Base-by-base conservation (phyloP, 106 monocot genomes). In the Gastrodia elata region DNA sequence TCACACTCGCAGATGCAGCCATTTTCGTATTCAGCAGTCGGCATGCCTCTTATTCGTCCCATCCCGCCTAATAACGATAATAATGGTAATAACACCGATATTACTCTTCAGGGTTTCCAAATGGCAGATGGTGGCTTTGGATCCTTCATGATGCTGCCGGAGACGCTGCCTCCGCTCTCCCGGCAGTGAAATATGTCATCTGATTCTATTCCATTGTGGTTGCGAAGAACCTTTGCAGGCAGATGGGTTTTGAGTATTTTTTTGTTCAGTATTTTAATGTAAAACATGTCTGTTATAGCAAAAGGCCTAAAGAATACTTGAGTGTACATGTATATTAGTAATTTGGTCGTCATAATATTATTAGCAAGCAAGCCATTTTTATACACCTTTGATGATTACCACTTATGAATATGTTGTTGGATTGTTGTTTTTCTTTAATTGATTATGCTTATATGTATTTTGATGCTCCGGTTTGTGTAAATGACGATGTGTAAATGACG, bases 91-190 rank as follows among this genome's bases (percentile, higher is more conserved):
- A n/a, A n/a, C n/a, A n/a, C n/a, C n/a, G n/a, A n/a, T n/a, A n/a
- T n/a, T n/a, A 64, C 75, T 37, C 74, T 68, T 65, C 82, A n/a
- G 34, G 69, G 69, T 40, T 64, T 69, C 27, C 69, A 24, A 28
- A 55, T 26, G 18, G 27, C 77, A 1, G 85, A 82, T 1, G 71
- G 52, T 32, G 76, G n/a, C n/a, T n/a, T 43, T 25, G 39, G 64
- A 40, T 56, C 72, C 18, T 81, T 79, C 20, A 27, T 72, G 0
- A 58, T 79, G n/a, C 39, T 72, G 0, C 18, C 68, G 6, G 44
- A 76, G 3, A 32, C 67, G 7, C 70, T 70, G 11, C 86, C 89
- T 5, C 65, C 89, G 8, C 38, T 81, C 48, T 79, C 81, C 8
- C 73, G 65, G 22, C 84, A 79, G 38, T 84, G 69, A 69, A 25